Conservation (phyloP, 192 early-diverging fungal species). For the Backusella psychrophila region DNA sequence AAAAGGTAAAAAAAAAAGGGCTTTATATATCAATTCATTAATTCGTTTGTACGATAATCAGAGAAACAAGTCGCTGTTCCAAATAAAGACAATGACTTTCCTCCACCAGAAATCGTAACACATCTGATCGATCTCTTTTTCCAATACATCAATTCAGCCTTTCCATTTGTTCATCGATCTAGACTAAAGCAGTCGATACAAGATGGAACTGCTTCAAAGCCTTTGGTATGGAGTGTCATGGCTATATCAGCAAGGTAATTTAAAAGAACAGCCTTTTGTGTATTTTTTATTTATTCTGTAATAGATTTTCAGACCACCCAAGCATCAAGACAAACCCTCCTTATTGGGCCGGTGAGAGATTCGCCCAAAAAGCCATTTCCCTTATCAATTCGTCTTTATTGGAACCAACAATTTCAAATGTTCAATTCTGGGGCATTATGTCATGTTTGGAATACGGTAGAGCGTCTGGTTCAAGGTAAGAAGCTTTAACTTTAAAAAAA, state of each 20-base stretch:
- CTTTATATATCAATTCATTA: too few relatives aligned
- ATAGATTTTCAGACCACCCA: constrained; percentile 42
- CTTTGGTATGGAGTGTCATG: constrained; percentile 45
- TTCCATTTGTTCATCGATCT: background rate
- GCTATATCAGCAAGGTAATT: constrained; percentile 43
- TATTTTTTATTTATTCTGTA: background rate
- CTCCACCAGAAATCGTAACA: constrained; percentile 38
- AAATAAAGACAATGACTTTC: constrained; percentile 27
- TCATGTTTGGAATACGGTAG: constrained; percentile 32
- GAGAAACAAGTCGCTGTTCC: background rate
- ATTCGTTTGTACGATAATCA: background rate
- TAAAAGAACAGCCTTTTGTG: background rate
- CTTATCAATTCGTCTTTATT: constrained; percentile 38
- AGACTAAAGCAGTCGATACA: constrained; percentile 39
- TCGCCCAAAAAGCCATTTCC: constrained; percentile 40
- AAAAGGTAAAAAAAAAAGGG: background rate
- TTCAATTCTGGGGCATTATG: constrained; percentile 42
- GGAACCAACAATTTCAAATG: constrained; percentile 40
- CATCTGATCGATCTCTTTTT: background rate
- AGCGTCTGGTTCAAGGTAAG: constrained; percentile 26
- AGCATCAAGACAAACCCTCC: constrained; percentile 42
- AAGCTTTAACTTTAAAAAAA: background rate
- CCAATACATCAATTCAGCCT: background rate
- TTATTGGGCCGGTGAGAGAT: constrained; percentile 51
- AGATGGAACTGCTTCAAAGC: constrained; percentile 42